phyloP scores from a whole-genome alignment of 345 rosid genomes.

The sweet orange (Citrus sinensis) region DNA sequence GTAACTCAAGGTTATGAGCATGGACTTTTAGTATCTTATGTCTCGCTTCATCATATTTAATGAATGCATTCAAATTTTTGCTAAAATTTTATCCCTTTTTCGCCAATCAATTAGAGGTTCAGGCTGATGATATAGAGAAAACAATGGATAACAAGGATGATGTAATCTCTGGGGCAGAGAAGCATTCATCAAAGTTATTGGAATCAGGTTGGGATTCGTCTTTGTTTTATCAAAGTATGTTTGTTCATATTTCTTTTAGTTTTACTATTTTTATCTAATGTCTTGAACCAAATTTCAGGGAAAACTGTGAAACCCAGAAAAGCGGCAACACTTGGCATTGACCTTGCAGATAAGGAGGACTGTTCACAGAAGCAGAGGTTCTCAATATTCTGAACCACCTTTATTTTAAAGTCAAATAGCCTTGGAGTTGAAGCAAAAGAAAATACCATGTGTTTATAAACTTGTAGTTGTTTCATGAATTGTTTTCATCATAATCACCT shows the following conservation, averaged over 20 bases:
- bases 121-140: conserved; percentile 35
- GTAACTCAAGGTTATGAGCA: conserved; percentile 44
- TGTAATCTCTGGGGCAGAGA: conserved; percentile 28
- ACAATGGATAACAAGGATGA: conserved; percentile 25
- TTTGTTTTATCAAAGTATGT: conserved; percentile 1
- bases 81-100: not conserved
- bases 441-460: not conserved
- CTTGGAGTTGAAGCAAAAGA: not conserved
- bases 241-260: conserved; percentile 9
- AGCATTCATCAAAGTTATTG: conserved; percentile 25
- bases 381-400: conserved; percentile 11
- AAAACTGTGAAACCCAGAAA: conserved; percentile 49
- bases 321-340: conserved; percentile 35
- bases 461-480: not conserved
- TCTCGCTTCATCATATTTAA: not conserved
- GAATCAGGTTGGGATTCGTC: conserved; percentile 29
- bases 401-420: not conserved
- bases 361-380: conserved; percentile 92
- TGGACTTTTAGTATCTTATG: not conserved
- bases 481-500: not conserved
- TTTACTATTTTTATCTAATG: conserved; percentile 22
- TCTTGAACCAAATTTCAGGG: conserved; percentile 29
- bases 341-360: conserved; percentile 61
- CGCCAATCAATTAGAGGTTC: conserved; percentile 3
- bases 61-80: not conserved